phyloP scores from a whole-genome alignment of 192 early-diverging fungal species.

The Cetraspora pellucida region DNA sequence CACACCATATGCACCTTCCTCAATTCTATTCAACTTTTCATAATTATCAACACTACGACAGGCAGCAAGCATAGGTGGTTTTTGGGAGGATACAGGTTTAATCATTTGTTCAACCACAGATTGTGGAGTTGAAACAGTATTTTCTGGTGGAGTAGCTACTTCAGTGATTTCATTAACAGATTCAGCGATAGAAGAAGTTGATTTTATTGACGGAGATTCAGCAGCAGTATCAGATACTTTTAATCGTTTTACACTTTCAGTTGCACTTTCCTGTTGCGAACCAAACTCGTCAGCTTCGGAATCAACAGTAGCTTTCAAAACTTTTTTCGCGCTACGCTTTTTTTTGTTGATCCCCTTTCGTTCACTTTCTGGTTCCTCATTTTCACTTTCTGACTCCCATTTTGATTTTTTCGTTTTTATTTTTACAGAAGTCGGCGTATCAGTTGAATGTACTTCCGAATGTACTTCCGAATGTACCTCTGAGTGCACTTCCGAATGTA shows the following conservation, averaged over 20 bases:
- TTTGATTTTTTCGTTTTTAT: conserved; percentile 29
- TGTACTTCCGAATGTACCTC: background rate
- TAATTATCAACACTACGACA: conserved; percentile 84
- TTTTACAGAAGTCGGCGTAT: background rate
- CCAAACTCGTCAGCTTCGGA: background rate
- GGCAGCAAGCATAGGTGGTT: conserved; percentile 51
- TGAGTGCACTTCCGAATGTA: background rate
- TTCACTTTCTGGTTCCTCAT: conserved; percentile 1
- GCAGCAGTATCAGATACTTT: background rate
- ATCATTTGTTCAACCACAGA: background rate
- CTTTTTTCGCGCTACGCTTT: conserved; percentile 1
- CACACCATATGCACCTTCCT: conserved; percentile 95
- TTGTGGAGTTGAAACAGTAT: conserved; percentile 10
- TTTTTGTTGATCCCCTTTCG: background rate
- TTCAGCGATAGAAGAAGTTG: background rate
- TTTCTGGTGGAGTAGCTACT: background rate
- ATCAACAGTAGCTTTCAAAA: background rate
- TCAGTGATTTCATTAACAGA: background rate
- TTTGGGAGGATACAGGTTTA: conserved; percentile 28
- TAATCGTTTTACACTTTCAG: background rate
- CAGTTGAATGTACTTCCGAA: background rate
- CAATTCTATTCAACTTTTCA: conserved; percentile 94
- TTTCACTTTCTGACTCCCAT: conserved; percentile 31
- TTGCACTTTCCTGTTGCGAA: background rate
- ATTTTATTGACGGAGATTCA: background rate